Conservation (phyloP, 305 asterid genomes). For the Fraxinus sp. region DNA sequence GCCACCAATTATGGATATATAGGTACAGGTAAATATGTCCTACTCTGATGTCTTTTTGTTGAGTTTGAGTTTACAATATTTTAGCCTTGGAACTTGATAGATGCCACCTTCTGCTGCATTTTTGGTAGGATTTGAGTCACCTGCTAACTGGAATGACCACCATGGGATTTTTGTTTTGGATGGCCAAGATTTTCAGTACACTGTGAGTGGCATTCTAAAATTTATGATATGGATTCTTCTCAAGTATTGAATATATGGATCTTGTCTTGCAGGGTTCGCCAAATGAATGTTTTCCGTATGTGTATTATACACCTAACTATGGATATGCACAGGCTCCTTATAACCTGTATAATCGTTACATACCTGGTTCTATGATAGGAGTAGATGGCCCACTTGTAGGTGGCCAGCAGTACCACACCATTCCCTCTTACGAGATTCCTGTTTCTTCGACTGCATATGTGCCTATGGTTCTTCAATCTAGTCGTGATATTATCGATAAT, state of each 20-base stretch:
- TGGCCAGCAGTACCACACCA: slow-evolving; percentile 55
- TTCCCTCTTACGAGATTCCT: slow-evolving; percentile 60
- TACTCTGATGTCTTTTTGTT: slow-evolving; percentile 2
- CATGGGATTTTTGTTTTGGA: slow-evolving; percentile 57
- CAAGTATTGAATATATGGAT: slow-evolving; percentile 21
- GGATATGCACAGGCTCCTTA: slow-evolving; percentile 68
- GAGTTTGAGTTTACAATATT: too few species aligned
- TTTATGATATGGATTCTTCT: background rate
- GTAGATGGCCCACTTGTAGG: slow-evolving; percentile 60
- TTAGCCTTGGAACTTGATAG: background rate
- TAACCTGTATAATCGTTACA: slow-evolving; percentile 86
- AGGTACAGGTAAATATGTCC: slow-evolving; percentile 51
- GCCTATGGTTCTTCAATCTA: slow-evolving; percentile 55
- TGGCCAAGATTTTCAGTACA: slow-evolving; percentile 63
- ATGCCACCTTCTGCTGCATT: background rate
- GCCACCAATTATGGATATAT: slow-evolving; percentile 70
- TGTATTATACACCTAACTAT: slow-evolving; percentile 66
- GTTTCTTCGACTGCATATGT: slow-evolving; percentile 49
- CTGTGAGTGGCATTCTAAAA: slow-evolving; percentile 46
- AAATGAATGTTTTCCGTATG: slow-evolving; percentile 56
- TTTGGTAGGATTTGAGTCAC: slow-evolving; percentile 66
- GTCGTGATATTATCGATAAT: slow-evolving; percentile 43
- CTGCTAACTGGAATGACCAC: slow-evolving; percentile 73
- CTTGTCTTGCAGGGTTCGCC: slow-evolving; percentile 62
- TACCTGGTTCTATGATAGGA: slow-evolving; percentile 85